Evolutionary conservation across 2,329 filamentous ascomycete species (phyloP).

Genomic region (Venturia pyrina): DNA sequence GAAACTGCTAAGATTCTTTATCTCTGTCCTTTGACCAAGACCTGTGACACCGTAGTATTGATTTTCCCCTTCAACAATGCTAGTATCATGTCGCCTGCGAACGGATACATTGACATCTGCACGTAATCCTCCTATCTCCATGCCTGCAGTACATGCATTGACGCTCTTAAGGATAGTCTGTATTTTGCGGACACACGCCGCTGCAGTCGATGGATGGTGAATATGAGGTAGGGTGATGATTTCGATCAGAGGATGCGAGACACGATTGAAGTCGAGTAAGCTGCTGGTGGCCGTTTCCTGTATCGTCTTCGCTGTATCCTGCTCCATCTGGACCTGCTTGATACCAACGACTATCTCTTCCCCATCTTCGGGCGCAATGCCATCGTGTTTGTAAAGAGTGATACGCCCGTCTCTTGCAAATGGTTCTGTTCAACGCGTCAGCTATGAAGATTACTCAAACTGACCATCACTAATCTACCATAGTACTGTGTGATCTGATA

Average conservation of each 20-base stretch:
- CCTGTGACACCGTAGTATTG: slow-evolving; percentile 47
- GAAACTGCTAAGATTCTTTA: slow-evolving; percentile 93
- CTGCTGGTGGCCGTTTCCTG: slow-evolving; percentile 58
- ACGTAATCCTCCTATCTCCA: slow-evolving; percentile 84
- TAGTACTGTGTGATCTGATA: slow-evolving; percentile 99
- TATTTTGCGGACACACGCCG: slow-evolving; percentile 79
- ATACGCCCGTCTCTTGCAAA: slow-evolving; percentile 62
- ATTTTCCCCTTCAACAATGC: slow-evolving; percentile 18
- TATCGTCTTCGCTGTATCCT: slow-evolving; percentile 92
- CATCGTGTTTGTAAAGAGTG: slow-evolving; percentile 63
- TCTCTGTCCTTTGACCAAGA: slow-evolving; percentile 84
- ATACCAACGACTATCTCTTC: slow-evolving; percentile 66
- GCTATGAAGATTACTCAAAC: slow-evolving; percentile 27
- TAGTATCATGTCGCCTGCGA: slow-evolving; percentile 35
- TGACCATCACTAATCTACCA: slow-evolving; percentile 11
- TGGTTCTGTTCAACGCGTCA: slow-evolving; percentile 30
- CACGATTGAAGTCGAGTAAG: slow-evolving; percentile 87
- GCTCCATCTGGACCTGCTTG: slow-evolving; percentile 92
- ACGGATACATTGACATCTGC: slow-evolving; percentile 96
- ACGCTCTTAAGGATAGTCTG: slow-evolving; percentile 70
- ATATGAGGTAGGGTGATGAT: slow-evolving; percentile 90
- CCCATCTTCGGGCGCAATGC: slow-evolving; percentile 65
- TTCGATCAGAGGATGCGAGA: slow-evolving; percentile 83
- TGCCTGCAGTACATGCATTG: slow-evolving; percentile 78
- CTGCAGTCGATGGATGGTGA: slow-evolving; percentile 76